Evolutionary conservation across 495 filamentous ascomycete species (phyloP), one percentile per base, ranked within the genome.

Genomic region (Hypoxylon fuscum): DNA sequence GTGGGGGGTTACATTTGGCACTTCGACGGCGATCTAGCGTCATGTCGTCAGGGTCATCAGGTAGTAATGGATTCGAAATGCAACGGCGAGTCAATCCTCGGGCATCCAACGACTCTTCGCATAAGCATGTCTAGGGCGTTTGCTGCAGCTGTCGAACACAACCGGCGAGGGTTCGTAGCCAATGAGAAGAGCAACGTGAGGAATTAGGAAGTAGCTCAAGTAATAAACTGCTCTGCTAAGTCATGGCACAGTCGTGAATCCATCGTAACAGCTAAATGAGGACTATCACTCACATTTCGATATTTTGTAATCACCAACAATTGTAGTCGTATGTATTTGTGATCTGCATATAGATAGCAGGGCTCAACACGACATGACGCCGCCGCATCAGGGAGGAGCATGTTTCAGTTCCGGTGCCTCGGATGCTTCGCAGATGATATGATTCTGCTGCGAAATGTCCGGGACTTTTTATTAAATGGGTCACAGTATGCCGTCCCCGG

Each of bases 1-100:
- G 63, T 58, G 40, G 58, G 61, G 40, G 64, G 53, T 67, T 67
- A 47, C 58, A 62, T 67, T 55, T 63, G 44, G 48, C 53, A 49
- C 62, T 48, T 51, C 25, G 59, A 52, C 32, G 55, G 44, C 29
- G 21, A 53, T 59, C 53, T 18, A 68, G 64, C 64, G 48, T 64
- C 59, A 68, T 68, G 29, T 45, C 46, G 46, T 50, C 46, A 18
- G 20, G 52, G 29, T 45, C 46, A 51, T 50, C 46, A 18, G 20
- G 52, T 58, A 21, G 42, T 34, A 47, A 53, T 40, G 52, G 51
- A 29, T 47, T 61, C 21, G 22, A 48, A 6, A 61, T 50, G 51
- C 37, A 54, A 47, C 52, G 43, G 52, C 47, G 57, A 43, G 51
- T 34, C 50, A 43, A 62, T 61, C 63, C 43, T 66, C 22, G 20